Evolutionary conservation across 2,329 filamentous ascomycete genomes (phyloP), one percentile per base, ranked within the genome.

Genomic region (Talaromyces piceae): DNA sequence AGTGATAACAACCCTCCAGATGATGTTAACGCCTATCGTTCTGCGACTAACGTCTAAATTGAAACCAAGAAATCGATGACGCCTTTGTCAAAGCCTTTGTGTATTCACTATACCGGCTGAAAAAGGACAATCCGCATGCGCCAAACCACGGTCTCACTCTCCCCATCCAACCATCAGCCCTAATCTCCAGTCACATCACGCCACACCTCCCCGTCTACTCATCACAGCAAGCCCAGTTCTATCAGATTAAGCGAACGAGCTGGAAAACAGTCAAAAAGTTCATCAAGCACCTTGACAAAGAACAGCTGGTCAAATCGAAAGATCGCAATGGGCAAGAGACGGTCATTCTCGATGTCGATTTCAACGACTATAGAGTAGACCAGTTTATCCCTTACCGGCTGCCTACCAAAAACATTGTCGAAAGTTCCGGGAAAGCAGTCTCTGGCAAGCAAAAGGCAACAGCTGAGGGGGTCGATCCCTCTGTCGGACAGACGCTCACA

Each of bases 261-360:
- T 86, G 80, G 80, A 86, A 86, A 67, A 86, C 80, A 54, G 77
- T 83, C 54, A 83, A 81, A 61, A 86, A 84, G 57, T 86, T 86
- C 63, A 78, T 86, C 66, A 86, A 86, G 59, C 72, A 78, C 49
- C 71, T 87, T 8, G 82, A 86, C 63, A 86, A 86, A 64, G 70
- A 79, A 45, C 64, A 73, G 16, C 69, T 86, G n/a, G 65, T 84
- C 57, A 84, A 82, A 59, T 77, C 75, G 43, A 86, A 86, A 62
- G 83, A 86, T 46, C 75, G 80, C 30, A 80, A 77, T 54, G 80
- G 81, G 4, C 78, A 82, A 30, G 83, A 86, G 61, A 81, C 79
- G 0, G 75, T 83, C 9, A 79, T 87, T 46, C 56, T 80, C 13
- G 83, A 86, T 57, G 77, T 86, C 45, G 82, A 86, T 61, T 86